These are phyloP conservation scores for Paraconiothyrium brasiliense DNA, from an alignment of 2,329 filamentous ascomycete genomes.

Conservation along the genomic window DNA sequence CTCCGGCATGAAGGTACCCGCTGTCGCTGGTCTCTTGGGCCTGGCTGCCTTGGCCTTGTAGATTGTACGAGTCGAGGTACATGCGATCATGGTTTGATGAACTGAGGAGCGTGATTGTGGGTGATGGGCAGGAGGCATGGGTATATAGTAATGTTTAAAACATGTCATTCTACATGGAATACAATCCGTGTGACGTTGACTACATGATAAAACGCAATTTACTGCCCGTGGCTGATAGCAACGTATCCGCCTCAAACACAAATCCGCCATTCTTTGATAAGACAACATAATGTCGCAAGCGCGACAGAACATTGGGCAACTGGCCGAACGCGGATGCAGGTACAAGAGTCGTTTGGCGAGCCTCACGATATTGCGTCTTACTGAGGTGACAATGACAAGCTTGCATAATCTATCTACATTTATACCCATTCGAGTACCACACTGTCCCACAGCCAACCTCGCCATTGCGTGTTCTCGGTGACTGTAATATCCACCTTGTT, in stretches of 20 bases:
- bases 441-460: constrained; percentile 56
- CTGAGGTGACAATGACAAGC: neutral
- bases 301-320: too few relatives aligned
- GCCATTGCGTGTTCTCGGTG: constrained; percentile 48
- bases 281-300: too few relatives aligned
- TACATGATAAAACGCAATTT: too few relatives aligned
- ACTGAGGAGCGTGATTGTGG: neutral
- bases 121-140: neutral
- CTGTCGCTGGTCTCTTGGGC: constrained; percentile 30
- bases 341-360: neutral
- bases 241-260: too few relatives aligned
- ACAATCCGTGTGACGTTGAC: too few relatives aligned
- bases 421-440: constrained; percentile 49
- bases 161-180: too few relatives aligned
- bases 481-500: constrained; percentile 53
- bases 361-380: neutral
- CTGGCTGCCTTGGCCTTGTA: constrained; percentile 33
- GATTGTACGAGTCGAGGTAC: neutral
- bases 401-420: neutral
- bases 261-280: too few relatives aligned
- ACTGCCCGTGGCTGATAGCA: too few relatives aligned
- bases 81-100: neutral
- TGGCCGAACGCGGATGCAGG: neutral
- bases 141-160: constrained; percentile 11
- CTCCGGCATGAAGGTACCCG: constrained; percentile 23